A percentile compares a stretch with the other conserved stretches of the same genome.
phyloP scores from a whole-genome alignment of 1,284 basidiomycete species.

The Farysia itapuensis region DNA sequence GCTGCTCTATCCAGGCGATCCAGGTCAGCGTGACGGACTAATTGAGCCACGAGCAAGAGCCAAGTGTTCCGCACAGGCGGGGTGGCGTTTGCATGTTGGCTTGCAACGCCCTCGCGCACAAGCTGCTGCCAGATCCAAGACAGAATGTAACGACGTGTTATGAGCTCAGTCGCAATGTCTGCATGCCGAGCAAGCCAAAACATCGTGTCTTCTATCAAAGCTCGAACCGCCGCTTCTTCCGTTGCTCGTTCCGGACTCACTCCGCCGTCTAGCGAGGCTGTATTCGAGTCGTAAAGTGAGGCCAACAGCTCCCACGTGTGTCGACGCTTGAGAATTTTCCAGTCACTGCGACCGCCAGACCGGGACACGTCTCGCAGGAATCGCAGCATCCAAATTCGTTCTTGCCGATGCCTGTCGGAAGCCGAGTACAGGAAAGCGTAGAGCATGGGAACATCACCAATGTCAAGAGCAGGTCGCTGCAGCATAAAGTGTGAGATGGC shows the following conservation, averaged over 20 bases:
- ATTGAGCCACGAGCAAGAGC: constrained; percentile 10
- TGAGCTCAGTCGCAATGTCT: constrained; percentile 34
- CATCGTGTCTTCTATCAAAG: constrained; percentile 27
- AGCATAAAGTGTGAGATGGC: constrained; percentile 77
- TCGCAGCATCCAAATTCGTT: constrained; percentile 82
- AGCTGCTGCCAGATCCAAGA: constrained; percentile 44
- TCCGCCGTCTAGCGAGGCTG: neutral
- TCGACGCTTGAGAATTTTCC: constrained; percentile 75
- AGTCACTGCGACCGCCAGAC: constrained; percentile 69
- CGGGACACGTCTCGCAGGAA: constrained; percentile 79
- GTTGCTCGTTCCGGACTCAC: constrained; percentile 4
- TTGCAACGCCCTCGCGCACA: constrained; percentile 15
- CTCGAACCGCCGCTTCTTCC: constrained; percentile 21
- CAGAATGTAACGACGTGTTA: constrained; percentile 31
- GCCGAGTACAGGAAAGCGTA: constrained; percentile 78
- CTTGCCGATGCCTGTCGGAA: constrained; percentile 73
- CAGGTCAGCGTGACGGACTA: constrained; percentile 12
- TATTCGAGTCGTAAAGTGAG: constrained; percentile 69
- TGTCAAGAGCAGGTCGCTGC: constrained; percentile 76
- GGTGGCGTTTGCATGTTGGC: constrained; percentile 4
- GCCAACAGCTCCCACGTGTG: constrained; percentile 85
- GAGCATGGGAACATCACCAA: constrained; percentile 77
- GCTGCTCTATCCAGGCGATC: constrained; percentile 25
- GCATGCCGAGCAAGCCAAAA: constrained; percentile 17
- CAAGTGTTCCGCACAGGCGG: constrained; percentile 5